Conservation (phyloP, 1,139 yeast species). For the Diutina sp. region DNA sequence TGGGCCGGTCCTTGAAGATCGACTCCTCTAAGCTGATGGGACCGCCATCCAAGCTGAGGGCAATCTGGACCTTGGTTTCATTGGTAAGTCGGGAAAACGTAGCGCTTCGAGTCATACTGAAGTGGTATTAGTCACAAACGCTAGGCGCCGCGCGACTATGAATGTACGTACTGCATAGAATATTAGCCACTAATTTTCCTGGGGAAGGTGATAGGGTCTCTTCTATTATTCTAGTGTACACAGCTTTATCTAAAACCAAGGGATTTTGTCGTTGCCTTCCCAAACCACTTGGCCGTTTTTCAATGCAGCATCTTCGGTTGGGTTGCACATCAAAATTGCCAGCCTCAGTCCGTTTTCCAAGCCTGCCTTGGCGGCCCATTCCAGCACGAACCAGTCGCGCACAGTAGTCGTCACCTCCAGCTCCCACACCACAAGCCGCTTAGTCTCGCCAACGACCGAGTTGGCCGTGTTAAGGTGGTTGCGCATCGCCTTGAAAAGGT, state of each 20-base stretch:
- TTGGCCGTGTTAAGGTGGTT: neutral
- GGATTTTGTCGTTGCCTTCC: slow-evolving; percentile 1
- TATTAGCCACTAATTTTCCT: neutral
- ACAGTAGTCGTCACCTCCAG: neutral
- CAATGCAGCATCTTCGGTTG: neutral
- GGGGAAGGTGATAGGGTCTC: neutral
- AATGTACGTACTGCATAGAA: neutral
- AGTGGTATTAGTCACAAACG: neutral
- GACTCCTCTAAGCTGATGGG: slow-evolving; percentile 44
- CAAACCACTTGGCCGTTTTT: neutral
- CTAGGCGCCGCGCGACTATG: neutral
- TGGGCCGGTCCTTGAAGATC: slow-evolving; percentile 25
- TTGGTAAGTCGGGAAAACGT: slow-evolving; percentile 64
- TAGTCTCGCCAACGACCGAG: neutral
- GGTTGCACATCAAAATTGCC: neutral
- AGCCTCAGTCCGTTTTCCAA: neutral
- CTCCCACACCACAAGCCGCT: neutral
- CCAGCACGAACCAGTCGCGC: neutral
- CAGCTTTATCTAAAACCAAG: neutral
- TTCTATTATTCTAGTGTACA: neutral
- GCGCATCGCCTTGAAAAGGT: neutral
- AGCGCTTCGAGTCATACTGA: slow-evolving; percentile 18
- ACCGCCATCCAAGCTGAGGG: slow-evolving; percentile 80
- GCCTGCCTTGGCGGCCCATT: neutral
- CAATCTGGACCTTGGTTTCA: slow-evolving; percentile 87